Evolutionary conservation across 331 rosid species (phyloP), one percentile per base, ranked within the genome.

Genomic region (Malus hybrid): DNA sequence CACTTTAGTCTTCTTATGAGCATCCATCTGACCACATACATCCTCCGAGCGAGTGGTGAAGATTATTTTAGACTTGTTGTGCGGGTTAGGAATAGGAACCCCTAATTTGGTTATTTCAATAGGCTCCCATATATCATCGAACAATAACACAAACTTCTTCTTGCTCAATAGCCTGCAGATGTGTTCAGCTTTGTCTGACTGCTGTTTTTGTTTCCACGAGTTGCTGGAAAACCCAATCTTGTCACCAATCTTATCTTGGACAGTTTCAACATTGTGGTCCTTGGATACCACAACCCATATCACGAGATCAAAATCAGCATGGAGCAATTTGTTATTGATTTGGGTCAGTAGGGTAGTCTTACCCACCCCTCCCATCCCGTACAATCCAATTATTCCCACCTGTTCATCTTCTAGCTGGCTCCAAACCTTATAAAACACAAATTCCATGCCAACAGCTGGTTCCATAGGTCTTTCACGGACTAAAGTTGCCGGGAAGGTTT

Each of bases 41-140:
- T 75, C 73, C 69, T 24, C 8, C 10, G 33, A 52, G 6, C 73
- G 63, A 50, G 68, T 74, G 3, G 80, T 80, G 50, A 80, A 80
- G 22, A 80, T 39, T 75, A 67, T n/a, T 59, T 75, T 77, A 20
- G 75, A 83, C 54, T 44, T 44, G 15, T 64, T 76, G 0, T 3
- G 10, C 6, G 0, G 24, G 16, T 31, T 42, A 4, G 36, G 78
- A 66, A 0, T 4, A 4, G 80, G 82, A 69, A 83, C 67, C 14
- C 84, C 87, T n/a, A 80, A 6, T 4, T 0, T 46, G 12, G 27
- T 46, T 4, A 83, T 50, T 3, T 83, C 76, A 14, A 83, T 1
- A 13, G 20, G 32, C 22, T 28, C 75, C 82, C 84, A 83, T 2
- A 80, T 2, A n/a, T 80, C 82, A 28, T 83, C 87, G 6, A 80